Base-by-base conservation (phyloP, 768 basidiomycete genomes). In the Pleurotus djamor region DNA sequence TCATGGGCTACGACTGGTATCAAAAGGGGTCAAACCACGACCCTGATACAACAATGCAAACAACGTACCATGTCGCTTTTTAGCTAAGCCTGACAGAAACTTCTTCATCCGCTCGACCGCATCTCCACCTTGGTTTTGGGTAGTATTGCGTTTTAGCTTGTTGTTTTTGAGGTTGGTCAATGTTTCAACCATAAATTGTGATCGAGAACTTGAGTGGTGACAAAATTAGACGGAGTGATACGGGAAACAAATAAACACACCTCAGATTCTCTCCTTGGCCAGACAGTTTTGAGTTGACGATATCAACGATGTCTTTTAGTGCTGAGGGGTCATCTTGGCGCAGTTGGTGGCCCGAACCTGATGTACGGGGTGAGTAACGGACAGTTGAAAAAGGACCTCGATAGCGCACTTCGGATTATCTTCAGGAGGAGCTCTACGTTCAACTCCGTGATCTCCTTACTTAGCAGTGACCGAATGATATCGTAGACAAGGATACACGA, bases 111-210 rank as follows among this genome's bases (percentile, higher is more conserved):
- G 77, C 60, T 89, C 88, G 4, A 92, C 86, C 2, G 92, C 84
- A 50, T 94, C 91, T 2, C 81, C 80, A 5, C 87, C 89, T 60
- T 89, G 87, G 60, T 87, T 86, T 60, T 88, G 86, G 0, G 83
- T 81, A 0, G 75, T 72, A 47, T 81, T 83, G 4, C 81, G 79
- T 69, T 89, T 92, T 55, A 83, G 65, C 70, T 91, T 95, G 74
- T 96, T 96, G 69, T 94, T 96, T 71, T 96, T 96, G 58, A 98
- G 82, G 70, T 96, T 94, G 4, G 82, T 84, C 34, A 99, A 78
- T 0, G 93, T 96, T 73, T 98, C 97, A 59, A 97, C 76, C 96
- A 98, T 97, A 75, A 98, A 98, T 14, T 86, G 85, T 9, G 93
- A 90, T 45, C 97, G 89, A 4, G 95, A 94, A 70, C 93, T 97